Conservation (phyloP, 805 yeast species). For the Saccharomyces kudriavzevii region DNA sequence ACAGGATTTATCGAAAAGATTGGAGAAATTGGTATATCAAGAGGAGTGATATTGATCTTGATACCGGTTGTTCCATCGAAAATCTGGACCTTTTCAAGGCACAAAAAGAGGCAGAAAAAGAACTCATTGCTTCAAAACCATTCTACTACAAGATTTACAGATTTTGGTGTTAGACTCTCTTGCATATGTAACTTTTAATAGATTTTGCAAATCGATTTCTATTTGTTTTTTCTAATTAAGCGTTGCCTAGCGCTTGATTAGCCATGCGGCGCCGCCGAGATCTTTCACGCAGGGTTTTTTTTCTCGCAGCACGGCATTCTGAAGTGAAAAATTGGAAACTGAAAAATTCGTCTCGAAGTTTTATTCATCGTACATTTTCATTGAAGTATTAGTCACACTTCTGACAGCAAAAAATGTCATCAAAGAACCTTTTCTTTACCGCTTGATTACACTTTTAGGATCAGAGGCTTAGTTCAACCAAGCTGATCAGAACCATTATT, state of each 20-base stretch:
- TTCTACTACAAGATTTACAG: constrained; percentile 28
- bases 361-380: neutral
- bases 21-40: constrained; percentile 31
- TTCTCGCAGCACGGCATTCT: neutral
- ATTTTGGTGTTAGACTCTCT: constrained; percentile 28
- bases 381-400: neutral
- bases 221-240: no score
- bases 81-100: constrained; percentile 40
- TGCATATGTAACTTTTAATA: neutral
- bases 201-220: neutral
- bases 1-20: constrained; percentile 36
- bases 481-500: neutral
- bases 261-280: neutral
- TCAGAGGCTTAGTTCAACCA: neutral
- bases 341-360: neutral
- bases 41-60: constrained; percentile 46
- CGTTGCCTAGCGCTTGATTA: neutral
- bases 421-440: neutral
- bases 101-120: constrained; percentile 32
- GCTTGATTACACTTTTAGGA: neutral
- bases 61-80: constrained; percentile 44
- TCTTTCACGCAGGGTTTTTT: neutral
- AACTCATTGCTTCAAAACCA: constrained; percentile 24
- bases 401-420: neutral
- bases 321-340: neutral